phyloP scores from a whole-genome alignment of 2,329 filamentous ascomycete genomes.

The Lasiodiplodia sp. region DNA sequence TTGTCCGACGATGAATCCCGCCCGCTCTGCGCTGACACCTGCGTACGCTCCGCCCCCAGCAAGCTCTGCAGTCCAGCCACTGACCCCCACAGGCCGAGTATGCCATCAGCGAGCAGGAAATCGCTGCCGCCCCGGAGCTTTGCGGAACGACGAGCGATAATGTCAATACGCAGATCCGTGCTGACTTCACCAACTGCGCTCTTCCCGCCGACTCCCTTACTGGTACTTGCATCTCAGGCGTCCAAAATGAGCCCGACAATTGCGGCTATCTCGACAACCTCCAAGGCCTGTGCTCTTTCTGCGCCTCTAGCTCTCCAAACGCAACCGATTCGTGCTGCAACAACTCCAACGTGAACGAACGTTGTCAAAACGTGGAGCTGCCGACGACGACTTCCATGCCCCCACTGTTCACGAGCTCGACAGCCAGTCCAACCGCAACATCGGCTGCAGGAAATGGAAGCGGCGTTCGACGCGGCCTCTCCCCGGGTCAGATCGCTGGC shows the following conservation, averaged over 20 bases:
- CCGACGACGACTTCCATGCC: slow-evolving; percentile 71
- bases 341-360: slow-evolving; percentile 74
- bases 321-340: slow-evolving; percentile 96
- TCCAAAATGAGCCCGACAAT: slow-evolving; percentile 81
- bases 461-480: slow-evolving; percentile 60
- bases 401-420: slow-evolving; percentile 68
- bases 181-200: slow-evolving; percentile 91
- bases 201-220: slow-evolving; percentile 81
- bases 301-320: slow-evolving; percentile 81
- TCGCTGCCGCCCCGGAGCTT: slow-evolving; percentile 75
- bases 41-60: slow-evolving; percentile 64
- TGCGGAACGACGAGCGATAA: slow-evolving; percentile 72
- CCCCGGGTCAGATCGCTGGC: slow-evolving; percentile 88
- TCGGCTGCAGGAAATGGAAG: slow-evolving; percentile 44
- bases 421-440: slow-evolving; percentile 46
- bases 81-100: slow-evolving; percentile 69
- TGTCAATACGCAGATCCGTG: slow-evolving; percentile 79
- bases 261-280: slow-evolving; percentile 82
- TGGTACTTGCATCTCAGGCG: slow-evolving; percentile 75
- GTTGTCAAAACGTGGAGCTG: slow-evolving; percentile 78
- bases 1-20: slow-evolving; percentile 69
- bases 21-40: slow-evolving; percentile 89
- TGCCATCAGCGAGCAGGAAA: slow-evolving; percentile 86
- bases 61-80: background rate
- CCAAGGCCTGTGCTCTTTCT: slow-evolving; percentile 85